phyloP scores from a whole-genome alignment of 208 protist genomes.

The Leishmania arabica region DNA sequence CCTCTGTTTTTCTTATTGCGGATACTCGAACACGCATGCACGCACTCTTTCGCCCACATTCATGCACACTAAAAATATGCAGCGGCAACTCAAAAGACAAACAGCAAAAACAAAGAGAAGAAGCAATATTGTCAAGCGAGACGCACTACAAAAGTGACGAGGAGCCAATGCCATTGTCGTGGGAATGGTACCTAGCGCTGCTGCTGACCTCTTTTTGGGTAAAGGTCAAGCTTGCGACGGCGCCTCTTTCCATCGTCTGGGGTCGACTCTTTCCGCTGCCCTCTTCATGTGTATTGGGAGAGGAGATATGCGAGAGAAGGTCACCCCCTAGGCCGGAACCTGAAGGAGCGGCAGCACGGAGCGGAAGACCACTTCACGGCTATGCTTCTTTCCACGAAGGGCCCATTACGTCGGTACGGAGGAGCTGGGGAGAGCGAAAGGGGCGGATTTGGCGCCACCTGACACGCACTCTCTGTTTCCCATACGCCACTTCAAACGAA shows the following conservation, averaged over 20 bases:
- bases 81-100: background rate
- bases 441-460: background rate
- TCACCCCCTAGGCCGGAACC: background rate
- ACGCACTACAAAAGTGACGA: background rate
- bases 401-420: background rate
- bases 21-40: background rate
- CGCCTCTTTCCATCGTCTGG: background rate
- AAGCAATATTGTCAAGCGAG: background rate
- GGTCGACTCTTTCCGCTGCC: background rate
- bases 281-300: background rate
- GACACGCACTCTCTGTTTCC: background rate
- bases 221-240: background rate
- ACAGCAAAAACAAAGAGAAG: background rate
- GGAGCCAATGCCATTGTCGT: background rate
- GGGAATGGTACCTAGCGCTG: background rate
- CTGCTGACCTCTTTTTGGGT: background rate
- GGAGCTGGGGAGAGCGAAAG: background rate
- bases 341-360: background rate
- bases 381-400: background rate
- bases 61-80: background rate
- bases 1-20: constrained; percentile 11
- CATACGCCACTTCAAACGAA: background rate
- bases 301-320: background rate
- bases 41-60: background rate
- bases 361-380: background rate